Percentiles rank a stretch among this genome's conserved stretches.
Evolutionary conservation across 805 yeast species (phyloP).

Genomic region (Candida maltosa): DNA sequence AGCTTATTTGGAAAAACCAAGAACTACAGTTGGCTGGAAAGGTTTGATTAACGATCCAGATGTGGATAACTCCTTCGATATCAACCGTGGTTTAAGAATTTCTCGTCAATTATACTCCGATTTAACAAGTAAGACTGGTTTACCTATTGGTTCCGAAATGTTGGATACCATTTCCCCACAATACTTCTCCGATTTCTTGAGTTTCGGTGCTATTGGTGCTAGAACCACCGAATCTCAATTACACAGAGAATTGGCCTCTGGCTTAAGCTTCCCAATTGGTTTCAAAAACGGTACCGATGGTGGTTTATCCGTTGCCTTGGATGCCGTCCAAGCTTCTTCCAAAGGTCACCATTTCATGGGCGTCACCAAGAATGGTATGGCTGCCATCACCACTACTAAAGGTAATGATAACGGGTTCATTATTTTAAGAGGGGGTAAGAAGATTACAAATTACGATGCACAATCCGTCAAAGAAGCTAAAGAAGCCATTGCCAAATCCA

Average conservation of each 20-base stretch:
- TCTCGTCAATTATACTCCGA: conserved; percentile 83
- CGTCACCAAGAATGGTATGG: conserved; percentile 95
- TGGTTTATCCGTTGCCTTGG: conserved; percentile 85
- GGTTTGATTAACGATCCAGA: conserved; percentile 97
- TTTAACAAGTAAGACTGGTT: conserved; percentile 63
- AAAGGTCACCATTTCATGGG: conserved; percentile 94
- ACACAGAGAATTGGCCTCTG: conserved; percentile 96
- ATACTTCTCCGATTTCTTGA: conserved; percentile 83
- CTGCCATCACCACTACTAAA: conserved; percentile 92
- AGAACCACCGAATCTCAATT: conserved; percentile 98
- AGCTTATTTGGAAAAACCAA: conserved; percentile 96
- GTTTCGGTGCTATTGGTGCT: conserved; percentile 98
- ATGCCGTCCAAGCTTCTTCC: conserved; percentile 89
- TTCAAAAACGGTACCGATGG: conserved; percentile 99
- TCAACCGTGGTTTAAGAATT: conserved; percentile 88
- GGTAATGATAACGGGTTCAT: conserved; percentile 95
- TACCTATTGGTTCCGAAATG: conserved; percentile 98
- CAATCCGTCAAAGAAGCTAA: conserved; percentile 74
- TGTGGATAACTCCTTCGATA: conserved; percentile 85
- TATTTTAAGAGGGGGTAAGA: conserved; percentile 93
- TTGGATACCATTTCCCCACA: conserved; percentile 97
- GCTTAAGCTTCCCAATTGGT: conserved; percentile 97
- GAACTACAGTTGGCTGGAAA: conserved; percentile 99
- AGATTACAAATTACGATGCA: conserved; percentile 89
- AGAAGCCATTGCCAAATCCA: conserved; percentile 48